Base-by-base conservation (phyloP, 192 early-diverging fungal genomes). In the Coemansia sp. region DNA sequence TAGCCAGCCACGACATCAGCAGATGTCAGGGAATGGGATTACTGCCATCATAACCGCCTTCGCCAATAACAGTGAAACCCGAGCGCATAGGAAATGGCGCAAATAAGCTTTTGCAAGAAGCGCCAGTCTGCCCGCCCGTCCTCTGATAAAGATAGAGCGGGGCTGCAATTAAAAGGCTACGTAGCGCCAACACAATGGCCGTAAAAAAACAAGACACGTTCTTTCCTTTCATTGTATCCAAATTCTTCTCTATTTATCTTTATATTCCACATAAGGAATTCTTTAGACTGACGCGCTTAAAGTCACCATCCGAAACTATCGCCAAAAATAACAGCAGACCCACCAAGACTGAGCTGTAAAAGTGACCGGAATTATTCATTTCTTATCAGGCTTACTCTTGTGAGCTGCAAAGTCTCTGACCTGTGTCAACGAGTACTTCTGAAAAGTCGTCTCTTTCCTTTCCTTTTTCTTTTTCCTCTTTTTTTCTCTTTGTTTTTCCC, bases 151-250 rank as follows among this genome's bases (percentile, higher is more conserved):
- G 13, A 25, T 12, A 22, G 19, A 13, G 51, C 20, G 51, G 22
- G 51, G 51, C 51, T 54, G 22, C 51, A 54, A 25, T 13, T 54
- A 25, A 54, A 54, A 54, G 51, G 51, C 51, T 54, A 54, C 22
- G 32, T 32, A 25, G 14, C 51, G 20, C 20, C 51, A 7, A 22
- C 49, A 54, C 51, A 54, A 54, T 25, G 7, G 1, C 51, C 51
- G 9, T 5, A 54, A 14, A 6, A 6, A 7, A 54, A 54, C 19
- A 54, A 54, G 14, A 19, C 16, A 12, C 22, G 20, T 20, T 25
- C 7, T 19, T 16, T 50, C 17, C 17, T 50, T 17, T 50, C 49
- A 16, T 50, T 50, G 14, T 50, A 7, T 17, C 49, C 1, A 50
- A 17, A 2, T 54, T 54, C 19, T 25, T 22, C 19, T 7, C 22